Base-by-base conservation (phyloP, 768 basidiomycete species). In the Lentinula detonsa region DNA sequence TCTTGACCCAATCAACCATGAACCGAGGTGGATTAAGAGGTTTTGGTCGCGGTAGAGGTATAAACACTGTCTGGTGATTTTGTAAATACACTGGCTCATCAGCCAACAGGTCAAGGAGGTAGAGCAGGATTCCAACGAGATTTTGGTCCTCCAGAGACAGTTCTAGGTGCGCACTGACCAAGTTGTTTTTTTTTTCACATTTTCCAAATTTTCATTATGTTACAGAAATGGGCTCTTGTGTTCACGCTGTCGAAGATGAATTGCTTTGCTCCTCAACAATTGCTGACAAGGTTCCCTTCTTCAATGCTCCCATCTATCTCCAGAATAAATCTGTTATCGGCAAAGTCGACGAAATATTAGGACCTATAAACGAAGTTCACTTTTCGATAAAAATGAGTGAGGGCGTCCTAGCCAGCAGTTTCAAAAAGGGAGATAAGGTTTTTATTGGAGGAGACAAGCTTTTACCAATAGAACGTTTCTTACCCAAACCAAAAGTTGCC, bases 271-370 rank as follows among this genome's bases (percentile, higher is more conserved):
- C 87, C 6, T 93, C 95, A 3, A 74, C 85, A 18, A 82, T 93
- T 70, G 75, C 88, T 2, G 88, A 95, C 75, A 96, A 92, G 78
- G 94, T 99, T 31, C 97, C 97, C 0, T 96, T 95, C 75, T 99
- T 99, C 84, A 99, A 99, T 73, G 95, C 96, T 0, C 95, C 96
- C 53, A 94, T 98, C 71, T 98, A 96, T 74, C 84, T 98, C 57
- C 88, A 93, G 79, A 97, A 98, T 75, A 98, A 97, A 76, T 91
- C 93, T 9, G 81, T 85, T 65, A 93, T 98, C 63, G 96, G 97
- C 63, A 98, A 97, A 76, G 90, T 99, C 45, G 97, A 99, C 75
- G 97, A 99, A 75, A 98, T 99, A 66, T 84, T 99, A n/a, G 97
- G 97, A 2, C 96, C 97, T 15, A 95, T 99, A 73, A 99, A 97